Conservation (phyloP, 2,329 filamentous ascomycete genomes). For the Pseudocercospora vitis region DNA sequence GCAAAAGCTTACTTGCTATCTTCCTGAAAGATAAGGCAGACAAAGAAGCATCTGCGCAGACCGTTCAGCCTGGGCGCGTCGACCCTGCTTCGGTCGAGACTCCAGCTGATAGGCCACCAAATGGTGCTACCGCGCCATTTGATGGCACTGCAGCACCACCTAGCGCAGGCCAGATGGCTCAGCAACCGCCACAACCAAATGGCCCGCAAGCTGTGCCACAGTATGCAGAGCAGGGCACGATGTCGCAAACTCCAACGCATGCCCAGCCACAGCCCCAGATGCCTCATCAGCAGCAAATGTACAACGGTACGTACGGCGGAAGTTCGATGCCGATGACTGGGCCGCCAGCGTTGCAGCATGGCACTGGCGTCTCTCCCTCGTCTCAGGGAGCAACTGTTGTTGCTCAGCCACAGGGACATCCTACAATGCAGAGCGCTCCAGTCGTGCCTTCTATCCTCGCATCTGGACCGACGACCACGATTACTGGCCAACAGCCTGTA, state of each 20-base stretch:
- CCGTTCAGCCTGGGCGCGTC: not conserved
- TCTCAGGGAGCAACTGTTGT: not conserved
- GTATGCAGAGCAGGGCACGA: too few species aligned
- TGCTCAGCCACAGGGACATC: not conserved
- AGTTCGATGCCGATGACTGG: not conserved
- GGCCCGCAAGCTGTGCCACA: too few species aligned
- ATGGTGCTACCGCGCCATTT: not conserved
- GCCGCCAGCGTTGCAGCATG: not conserved
- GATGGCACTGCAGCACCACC: not conserved
- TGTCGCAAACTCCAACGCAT: too few species aligned
- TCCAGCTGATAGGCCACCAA: not conserved
- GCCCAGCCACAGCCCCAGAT: not conserved
- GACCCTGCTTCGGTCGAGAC: too few species aligned
- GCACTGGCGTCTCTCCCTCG: not conserved
- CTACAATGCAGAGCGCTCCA: too few species aligned
- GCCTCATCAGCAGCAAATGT: not conserved
- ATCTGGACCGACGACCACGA: too few species aligned
- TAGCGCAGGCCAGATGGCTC: too few species aligned
- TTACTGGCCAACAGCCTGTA: too few species aligned
- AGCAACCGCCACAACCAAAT: too few species aligned
- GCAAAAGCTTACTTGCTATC: constrained; percentile 15
- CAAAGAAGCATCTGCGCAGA: not conserved
- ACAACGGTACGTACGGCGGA: not conserved
- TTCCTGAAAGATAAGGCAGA: not conserved
- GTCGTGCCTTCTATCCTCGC: too few species aligned